Base-by-base conservation (phyloP, 164 flowering plant species). In the Annona squamosa region DNA sequence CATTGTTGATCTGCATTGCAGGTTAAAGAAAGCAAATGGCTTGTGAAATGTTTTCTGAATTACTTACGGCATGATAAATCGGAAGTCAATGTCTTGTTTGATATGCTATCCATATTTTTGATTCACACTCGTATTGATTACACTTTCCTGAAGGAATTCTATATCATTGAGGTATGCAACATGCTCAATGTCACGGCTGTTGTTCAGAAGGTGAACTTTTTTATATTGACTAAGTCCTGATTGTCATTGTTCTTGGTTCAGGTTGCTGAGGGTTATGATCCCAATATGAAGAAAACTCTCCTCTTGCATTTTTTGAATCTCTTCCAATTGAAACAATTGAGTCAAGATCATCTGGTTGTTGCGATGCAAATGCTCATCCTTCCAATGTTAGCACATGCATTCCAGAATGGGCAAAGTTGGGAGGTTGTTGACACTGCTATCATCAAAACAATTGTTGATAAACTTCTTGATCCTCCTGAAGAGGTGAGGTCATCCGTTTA, bases 11-110 rank as follows among this genome's bases (percentile, higher is more conserved):
- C 18, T 6, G 18, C 61, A 68, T 5, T 72, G 88, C 91, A 96
- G 99, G 98, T 92, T 26, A 96, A 96, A 79, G 99, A 96, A 82
- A 96, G 98, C 90, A 96, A 96, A 79, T 93, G 98, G 99, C 97
- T 96, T 77, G 88, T 96, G 76, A 96, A 96, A 81, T 93, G 99
- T 83, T 96, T 93, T 81, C 81, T 96, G 77, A 96, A 93, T 82
- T 96, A 91, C 80, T 73, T 96, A 56, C 81, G 98, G 46, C 95
- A 93, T 90, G 99, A 94, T 75, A 92, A 85, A 81, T 69, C 83
- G 19, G 98, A 96, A 91, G 90, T 92, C 47, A 87, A 88, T 81
- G 90, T 96, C 67, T 87, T 96, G 56, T 96, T 96, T 79, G 99
- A 96, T 77, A 88, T 93, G 79, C 89, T 93, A 63, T 89, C 97